Conservation (phyloP, 2,329 filamentous ascomycete genomes). For the Diaporthe sp. region DNA sequence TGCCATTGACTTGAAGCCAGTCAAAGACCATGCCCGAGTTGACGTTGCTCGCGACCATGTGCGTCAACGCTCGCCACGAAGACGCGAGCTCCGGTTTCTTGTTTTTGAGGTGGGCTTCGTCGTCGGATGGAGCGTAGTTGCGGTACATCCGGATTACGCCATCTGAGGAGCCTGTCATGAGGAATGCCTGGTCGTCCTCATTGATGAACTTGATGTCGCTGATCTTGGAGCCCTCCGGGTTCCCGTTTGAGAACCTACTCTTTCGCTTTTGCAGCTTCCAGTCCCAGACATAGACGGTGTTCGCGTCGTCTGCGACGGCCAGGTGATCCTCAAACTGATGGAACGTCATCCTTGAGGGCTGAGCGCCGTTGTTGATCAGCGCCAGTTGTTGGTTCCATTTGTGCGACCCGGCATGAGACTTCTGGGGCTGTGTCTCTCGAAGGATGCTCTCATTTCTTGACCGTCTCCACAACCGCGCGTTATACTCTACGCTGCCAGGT, state of each 20-base stretch:
- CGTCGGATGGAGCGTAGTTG: conserved; percentile 81
- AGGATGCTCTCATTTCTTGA: conserved; percentile 95
- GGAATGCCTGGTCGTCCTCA: conserved; percentile 93
- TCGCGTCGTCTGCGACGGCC: conserved; percentile 91
- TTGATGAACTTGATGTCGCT: conserved; percentile 98
- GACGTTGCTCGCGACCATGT: conserved; percentile 93
- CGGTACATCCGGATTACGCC: conserved; percentile 94
- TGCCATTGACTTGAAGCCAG: conserved; percentile 98
- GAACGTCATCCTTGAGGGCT: conserved; percentile 93
- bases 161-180: conserved; percentile 96
- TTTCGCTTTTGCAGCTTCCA: conserved; percentile 84
- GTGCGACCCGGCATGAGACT: conserved; percentile 86
- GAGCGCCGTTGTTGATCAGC: conserved; percentile 89
- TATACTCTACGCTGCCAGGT: conserved; percentile 96
- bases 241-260: conserved; percentile 93
- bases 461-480: conserved; percentile 91
- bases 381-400: conserved; percentile 89
- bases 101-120: conserved; percentile 51
- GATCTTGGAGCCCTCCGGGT: conserved; percentile 90
- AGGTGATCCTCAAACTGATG: conserved; percentile 98
- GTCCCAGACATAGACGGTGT: conserved; percentile 94
- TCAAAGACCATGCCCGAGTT: conserved; percentile 98
- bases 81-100: conserved; percentile 87
- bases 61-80: conserved; percentile 90
- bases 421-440: conserved; percentile 91